phyloP scores from a whole-genome alignment of 2,329 filamentous ascomycete species.

The Orbilia blumenaviensis region DNA sequence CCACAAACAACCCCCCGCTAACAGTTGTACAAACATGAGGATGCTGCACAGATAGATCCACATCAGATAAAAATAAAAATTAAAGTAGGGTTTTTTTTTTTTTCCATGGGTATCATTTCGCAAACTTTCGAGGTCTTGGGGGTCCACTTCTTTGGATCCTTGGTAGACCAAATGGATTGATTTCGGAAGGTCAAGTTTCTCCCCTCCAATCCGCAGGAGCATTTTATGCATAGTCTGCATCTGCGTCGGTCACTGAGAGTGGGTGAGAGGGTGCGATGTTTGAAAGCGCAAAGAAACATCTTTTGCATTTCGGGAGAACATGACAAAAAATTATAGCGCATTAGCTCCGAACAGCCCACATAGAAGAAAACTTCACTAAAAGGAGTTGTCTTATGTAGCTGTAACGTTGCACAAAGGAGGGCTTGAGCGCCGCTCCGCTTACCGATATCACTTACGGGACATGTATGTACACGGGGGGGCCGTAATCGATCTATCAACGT shows the following conservation, averaged over 20 bases:
- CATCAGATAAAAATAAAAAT: slow-evolving; percentile 21
- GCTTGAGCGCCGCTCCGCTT: slow-evolving; percentile 15
- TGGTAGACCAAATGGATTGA: not conserved
- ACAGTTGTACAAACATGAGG: slow-evolving; percentile 14
- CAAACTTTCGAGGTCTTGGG: slow-evolving; percentile 8
- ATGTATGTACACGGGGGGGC: not conserved
- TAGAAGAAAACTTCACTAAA: not conserved
- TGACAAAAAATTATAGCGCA: slow-evolving; percentile 8
- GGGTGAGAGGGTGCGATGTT: not conserved
- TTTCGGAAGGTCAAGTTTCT: slow-evolving; percentile 37
- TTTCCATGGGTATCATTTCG: not conserved
- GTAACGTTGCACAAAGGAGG: slow-evolving; percentile 36
- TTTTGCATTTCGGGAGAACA: not conserved
- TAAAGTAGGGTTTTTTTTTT: not conserved
- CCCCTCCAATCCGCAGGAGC: slow-evolving; percentile 10
- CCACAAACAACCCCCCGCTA: not conserved
- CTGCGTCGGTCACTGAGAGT: not conserved
- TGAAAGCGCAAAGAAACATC: not conserved
- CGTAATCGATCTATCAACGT: slow-evolving; percentile 1
- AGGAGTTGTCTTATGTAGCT: not conserved
- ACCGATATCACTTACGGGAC: slow-evolving; percentile 24
- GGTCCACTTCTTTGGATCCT: slow-evolving; percentile 6
- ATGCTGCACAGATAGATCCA: not conserved
- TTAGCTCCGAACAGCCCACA: slow-evolving; percentile 11
- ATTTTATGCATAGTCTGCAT: slow-evolving; percentile 21